Evolutionary conservation across 768 basidiomycete genomes (phyloP).

Genomic region (Auricularia sp.): DNA sequence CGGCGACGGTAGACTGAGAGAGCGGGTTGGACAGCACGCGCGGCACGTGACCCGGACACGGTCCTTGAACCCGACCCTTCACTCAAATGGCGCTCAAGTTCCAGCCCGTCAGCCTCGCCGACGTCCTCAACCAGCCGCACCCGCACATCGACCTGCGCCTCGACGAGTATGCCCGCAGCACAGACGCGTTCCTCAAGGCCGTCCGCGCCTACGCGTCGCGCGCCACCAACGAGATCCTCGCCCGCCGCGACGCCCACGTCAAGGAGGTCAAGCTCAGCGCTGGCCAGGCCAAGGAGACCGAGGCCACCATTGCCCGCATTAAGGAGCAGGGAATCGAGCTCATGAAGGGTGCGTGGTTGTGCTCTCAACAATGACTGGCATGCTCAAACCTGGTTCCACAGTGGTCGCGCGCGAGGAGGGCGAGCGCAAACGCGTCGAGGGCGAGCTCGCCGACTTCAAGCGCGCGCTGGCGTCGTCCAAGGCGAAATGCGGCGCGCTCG

Average conservation of each 20-base stretch:
- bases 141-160: slow-evolving; percentile 59
- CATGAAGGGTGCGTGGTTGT: slow-evolving; percentile 48
- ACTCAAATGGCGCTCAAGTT: background rate
- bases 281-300: slow-evolving; percentile 54
- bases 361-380: background rate
- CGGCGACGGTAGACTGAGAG: background rate
- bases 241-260: slow-evolving; percentile 51
- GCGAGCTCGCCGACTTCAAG: slow-evolving; percentile 47
- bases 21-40: background rate
- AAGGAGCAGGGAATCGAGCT: slow-evolving; percentile 73
- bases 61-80: background rate
- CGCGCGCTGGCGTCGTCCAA: slow-evolving; percentile 56
- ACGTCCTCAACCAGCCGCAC: slow-evolving; percentile 29
- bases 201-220: slow-evolving; percentile 64
- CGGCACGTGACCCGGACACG: background rate
- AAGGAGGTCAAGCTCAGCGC: slow-evolving; percentile 50
- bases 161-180: slow-evolving; percentile 52
- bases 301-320: slow-evolving; percentile 64
- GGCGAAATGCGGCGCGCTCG: slow-evolving; percentile 49
- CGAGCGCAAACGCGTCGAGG: slow-evolving; percentile 61
- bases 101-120: slow-evolving; percentile 6
- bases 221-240: slow-evolving; percentile 59
- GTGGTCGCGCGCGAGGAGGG: slow-evolving; percentile 38
- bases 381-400: slow-evolving; percentile 15
- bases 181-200: slow-evolving; percentile 62